Conservation (phyloP, 2,329 filamentous ascomycete species). For the Trichoderma guizhouense region DNA sequence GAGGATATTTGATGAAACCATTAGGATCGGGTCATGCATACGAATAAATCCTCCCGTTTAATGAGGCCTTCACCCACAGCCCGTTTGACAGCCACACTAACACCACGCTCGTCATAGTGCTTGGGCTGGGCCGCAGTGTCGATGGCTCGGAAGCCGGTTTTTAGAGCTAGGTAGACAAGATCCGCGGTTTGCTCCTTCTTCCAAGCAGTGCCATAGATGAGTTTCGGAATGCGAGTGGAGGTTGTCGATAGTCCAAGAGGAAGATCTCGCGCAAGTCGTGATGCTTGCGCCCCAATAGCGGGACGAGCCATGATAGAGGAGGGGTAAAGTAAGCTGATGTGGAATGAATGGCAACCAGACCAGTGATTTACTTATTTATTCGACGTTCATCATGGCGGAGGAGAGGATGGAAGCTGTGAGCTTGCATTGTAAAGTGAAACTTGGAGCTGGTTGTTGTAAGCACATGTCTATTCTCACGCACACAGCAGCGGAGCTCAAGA, state of each 20-base stretch:
- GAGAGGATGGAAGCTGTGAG: background rate
- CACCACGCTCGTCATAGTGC: conserved; percentile 72
- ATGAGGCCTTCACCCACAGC: conserved; percentile 60
- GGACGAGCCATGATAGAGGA: conserved; percentile 21
- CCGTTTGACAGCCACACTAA: conserved; percentile 62
- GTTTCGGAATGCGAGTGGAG: conserved; percentile 43
- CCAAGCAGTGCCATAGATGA: conserved; percentile 83
- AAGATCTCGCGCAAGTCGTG: conserved; percentile 34
- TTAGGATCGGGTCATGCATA: conserved; percentile 34
- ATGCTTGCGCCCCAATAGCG: conserved; percentile 27
- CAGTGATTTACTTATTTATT: background rate
- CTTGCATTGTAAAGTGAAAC: background rate
- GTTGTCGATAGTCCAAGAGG: conserved; percentile 31
- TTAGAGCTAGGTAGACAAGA: conserved; percentile 66
- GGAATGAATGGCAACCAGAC: background rate
- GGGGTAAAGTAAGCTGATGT: background rate
- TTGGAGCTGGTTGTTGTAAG: background rate
- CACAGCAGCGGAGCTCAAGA: background rate
- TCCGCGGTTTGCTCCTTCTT: conserved; percentile 66
- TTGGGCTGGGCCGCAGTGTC: conserved; percentile 77
- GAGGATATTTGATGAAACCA: background rate
- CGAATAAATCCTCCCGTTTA: conserved; percentile 57
- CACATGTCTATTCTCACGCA: background rate
- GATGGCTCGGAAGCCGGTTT: conserved; percentile 66
- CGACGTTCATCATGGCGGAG: background rate